Percentiles rank a stretch among this genome's conserved stretches.
phyloP scores from a whole-genome alignment of 192 early-diverging fungal genomes.

The Umbelopsis sp. region DNA sequence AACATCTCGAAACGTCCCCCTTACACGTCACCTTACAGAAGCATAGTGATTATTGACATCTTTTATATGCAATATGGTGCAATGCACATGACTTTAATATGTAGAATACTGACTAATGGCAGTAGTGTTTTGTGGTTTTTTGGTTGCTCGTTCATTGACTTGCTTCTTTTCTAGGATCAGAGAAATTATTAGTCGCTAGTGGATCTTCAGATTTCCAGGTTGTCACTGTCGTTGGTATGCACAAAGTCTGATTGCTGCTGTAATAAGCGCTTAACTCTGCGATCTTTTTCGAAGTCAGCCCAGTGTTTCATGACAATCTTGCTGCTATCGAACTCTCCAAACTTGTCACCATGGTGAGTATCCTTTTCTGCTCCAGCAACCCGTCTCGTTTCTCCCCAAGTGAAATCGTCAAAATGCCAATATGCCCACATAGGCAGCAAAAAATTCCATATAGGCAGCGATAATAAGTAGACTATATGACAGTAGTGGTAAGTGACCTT shows the following conservation, averaged over 20 bases:
- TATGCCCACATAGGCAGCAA: slow-evolving; percentile 76
- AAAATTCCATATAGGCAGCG: slow-evolving; percentile 82
- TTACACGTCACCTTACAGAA: too few species aligned
- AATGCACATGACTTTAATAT: too few species aligned
- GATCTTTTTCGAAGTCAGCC: slow-evolving; percentile 58
- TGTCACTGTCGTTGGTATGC: neutral
- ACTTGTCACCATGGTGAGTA: slow-evolving; percentile 61
- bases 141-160: too few species aligned
- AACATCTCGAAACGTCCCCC: too few species aligned
- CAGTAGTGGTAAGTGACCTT: neutral
- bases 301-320: slow-evolving; percentile 77
- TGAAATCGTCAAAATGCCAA: slow-evolving; percentile 91
- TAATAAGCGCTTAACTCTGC: neutral
- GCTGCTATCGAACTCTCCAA: slow-evolving; percentile 77
- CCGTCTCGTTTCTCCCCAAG: slow-evolving; percentile 81
- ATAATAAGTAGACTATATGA: slow-evolving; percentile 40
- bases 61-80: too few species aligned
- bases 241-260: neutral
- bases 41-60: too few species aligned
- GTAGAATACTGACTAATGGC: too few species aligned
- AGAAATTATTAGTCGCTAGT: too few species aligned
- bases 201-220: neutral
- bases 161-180: too few species aligned
- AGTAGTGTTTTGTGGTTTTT: too few species aligned
- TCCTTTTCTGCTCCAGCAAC: slow-evolving; percentile 59